Percentiles rank a stretch among this genome's conserved stretches.
Evolutionary conservation across 441 rosid species (phyloP).

Genomic region (Capsella rubella): DNA sequence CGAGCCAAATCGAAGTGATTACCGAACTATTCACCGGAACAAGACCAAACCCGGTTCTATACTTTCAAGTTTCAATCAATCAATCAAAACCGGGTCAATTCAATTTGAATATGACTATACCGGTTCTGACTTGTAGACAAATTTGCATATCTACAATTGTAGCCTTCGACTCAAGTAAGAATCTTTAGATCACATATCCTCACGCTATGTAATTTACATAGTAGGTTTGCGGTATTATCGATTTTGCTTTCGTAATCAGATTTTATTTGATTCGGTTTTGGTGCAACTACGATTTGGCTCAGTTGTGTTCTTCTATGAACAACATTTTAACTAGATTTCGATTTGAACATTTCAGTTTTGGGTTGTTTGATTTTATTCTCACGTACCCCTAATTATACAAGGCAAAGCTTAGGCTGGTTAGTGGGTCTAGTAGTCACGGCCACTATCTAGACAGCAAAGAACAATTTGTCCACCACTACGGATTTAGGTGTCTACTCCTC

Average conservation of each 20-base stretch:
- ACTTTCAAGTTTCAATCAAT: neutral
- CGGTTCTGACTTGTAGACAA: conserved; percentile 16
- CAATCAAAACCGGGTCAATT: neutral
- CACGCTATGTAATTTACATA: neutral
- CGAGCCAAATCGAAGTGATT: neutral
- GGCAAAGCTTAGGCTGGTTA: neutral
- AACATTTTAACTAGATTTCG: neutral
- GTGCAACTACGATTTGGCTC: neutral
- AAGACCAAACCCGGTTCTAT: conserved; percentile 12
- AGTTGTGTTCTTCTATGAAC: neutral
- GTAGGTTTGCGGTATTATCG: neutral
- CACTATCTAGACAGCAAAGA: conserved; percentile 1
- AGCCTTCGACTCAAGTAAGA: neutral
- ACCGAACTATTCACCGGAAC: conserved; percentile 13
- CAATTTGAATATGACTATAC: neutral
- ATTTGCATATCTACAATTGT: neutral
- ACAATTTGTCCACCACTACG: conserved; percentile 3
- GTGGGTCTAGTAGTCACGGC: conserved; percentile 4
- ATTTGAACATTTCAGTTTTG: neutral
- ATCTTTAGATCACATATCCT: neutral
- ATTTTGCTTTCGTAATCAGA: neutral
- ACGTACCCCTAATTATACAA: neutral
- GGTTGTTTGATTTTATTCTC: neutral
- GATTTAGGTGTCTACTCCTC: neutral
- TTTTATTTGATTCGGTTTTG: neutral